A percentile compares a stretch with the other conserved stretches of the same genome.
These are phyloP conservation scores for Peronospora destructor DNA, from an alignment of 352 stramenopile genomes.

Conservation along the genomic window DNA sequence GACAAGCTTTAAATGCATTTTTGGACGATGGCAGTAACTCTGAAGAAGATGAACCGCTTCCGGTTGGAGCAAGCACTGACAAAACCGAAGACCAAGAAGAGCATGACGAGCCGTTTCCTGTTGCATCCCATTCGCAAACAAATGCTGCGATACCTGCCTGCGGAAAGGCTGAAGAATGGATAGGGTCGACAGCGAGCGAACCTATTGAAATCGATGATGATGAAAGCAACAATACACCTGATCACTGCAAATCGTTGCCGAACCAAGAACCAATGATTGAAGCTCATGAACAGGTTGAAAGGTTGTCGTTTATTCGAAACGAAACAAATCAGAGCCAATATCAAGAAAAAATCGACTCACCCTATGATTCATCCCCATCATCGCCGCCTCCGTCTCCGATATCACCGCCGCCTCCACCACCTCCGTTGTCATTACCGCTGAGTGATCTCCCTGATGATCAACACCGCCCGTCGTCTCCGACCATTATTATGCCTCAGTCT, in stretches of 20 bases:
- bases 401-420: conserved; percentile 40
- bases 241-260: conserved; percentile 58
- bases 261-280: conserved; percentile 2
- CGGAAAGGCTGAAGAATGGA: not conserved
- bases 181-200: conserved; percentile 8
- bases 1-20: conserved; percentile 66
- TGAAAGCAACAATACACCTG: conserved; percentile 31
- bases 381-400: conserved; percentile 40
- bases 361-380: conserved; percentile 15
- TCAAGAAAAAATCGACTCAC: conserved; percentile 10
- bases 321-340: conserved; percentile 2
- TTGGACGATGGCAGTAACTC: conserved; percentile 55
- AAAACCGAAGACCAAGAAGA: conserved; percentile 28
- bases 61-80: conserved; percentile 9
- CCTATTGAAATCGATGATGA: conserved; percentile 26
- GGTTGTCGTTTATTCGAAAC: conserved; percentile 9
- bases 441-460: conserved; percentile 11
- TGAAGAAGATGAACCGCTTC: conserved; percentile 61
- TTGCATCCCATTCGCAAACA: conserved; percentile 3
- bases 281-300: conserved; percentile 13
- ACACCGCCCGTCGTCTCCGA: conserved; percentile 30
- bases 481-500: conserved; percentile 33
- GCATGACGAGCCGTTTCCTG: conserved; percentile 27
- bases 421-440: conserved; percentile 22
- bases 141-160: not conserved